Evolutionary conservation across 2,329 filamentous ascomycete species (phyloP).

Genomic region (Fusarium acutatum): DNA sequence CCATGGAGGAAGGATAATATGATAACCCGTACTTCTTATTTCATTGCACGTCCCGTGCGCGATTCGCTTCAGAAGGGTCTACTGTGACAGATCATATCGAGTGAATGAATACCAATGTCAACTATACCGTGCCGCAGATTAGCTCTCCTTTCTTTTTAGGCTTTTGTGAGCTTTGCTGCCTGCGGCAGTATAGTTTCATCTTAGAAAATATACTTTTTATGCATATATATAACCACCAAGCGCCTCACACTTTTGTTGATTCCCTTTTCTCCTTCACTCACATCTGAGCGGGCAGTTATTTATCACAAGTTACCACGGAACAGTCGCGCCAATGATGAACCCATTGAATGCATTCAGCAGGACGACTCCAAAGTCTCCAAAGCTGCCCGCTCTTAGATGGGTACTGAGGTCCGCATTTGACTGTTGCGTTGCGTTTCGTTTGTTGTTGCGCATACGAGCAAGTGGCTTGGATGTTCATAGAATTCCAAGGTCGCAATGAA

Average conservation of each 20-base stretch:
- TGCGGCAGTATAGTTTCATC: neutral
- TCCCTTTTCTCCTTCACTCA: neutral
- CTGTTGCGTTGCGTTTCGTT: neutral
- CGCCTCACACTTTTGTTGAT: neutral
- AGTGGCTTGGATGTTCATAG: neutral
- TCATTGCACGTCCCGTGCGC: neutral
- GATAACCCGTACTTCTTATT: neutral
- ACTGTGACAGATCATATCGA: neutral
- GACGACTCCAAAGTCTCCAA: neutral
- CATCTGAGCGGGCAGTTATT: neutral
- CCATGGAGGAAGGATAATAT: neutral
- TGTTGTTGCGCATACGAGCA: neutral
- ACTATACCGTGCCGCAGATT: neutral
- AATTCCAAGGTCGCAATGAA: neutral
- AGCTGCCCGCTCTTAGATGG: neutral
- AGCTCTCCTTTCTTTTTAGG: neutral
- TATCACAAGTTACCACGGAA: neutral
- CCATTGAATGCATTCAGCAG: neutral
- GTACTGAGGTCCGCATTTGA: neutral
- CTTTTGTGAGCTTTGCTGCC: neutral
- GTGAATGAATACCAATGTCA: neutral
- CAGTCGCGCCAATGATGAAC: neutral
- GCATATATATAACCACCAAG: neutral
- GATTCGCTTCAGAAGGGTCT: neutral
- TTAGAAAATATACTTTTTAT: neutral